These are phyloP conservation scores for Cercophora samala DNA, from an alignment of 495 filamentous ascomycete genomes.

Conservation along the genomic window DNA sequence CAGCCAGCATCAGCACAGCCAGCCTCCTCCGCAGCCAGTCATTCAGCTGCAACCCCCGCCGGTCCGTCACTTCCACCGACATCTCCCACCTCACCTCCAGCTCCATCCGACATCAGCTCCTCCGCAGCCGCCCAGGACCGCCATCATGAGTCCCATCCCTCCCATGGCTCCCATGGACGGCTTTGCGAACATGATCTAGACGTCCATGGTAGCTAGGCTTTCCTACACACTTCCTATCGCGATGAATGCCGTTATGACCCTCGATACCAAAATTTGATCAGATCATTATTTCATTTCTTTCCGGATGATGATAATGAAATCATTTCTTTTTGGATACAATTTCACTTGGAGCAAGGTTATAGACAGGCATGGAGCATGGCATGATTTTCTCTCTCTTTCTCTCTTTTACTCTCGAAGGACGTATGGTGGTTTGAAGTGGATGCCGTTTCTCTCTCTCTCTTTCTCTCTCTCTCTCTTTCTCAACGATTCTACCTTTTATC, in stretches of 20 bases:
- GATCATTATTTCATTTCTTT: constrained; percentile 3
- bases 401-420: constrained; percentile 5
- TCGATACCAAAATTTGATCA: constrained; percentile 1
- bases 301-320: constrained; percentile 9
- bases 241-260: constrained; percentile 16
- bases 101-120: constrained; percentile 30
- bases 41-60: constrained; percentile 18
- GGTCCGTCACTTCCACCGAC: constrained; percentile 24
- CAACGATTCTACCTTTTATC: not conserved
- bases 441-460: not conserved
- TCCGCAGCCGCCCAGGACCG: constrained; percentile 32
- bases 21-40: constrained; percentile 10
- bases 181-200: constrained; percentile 45
- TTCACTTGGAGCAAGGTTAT: constrained; percentile 4
- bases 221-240: not conserved
- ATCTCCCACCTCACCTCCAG: constrained; percentile 23
- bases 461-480: not conserved
- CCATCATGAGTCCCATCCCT: constrained; percentile 22
- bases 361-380: constrained; percentile 7
- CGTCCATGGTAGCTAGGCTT: not conserved
- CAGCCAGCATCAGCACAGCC: constrained; percentile 22
- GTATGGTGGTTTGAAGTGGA: not conserved
- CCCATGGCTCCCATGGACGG: constrained; percentile 26
- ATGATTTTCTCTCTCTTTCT: constrained; percentile 20
- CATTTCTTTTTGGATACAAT: constrained; percentile 2